Evolutionary conservation across 768 basidiomycete genomes (phyloP).

Genomic region (Amanita rubescens): DNA sequence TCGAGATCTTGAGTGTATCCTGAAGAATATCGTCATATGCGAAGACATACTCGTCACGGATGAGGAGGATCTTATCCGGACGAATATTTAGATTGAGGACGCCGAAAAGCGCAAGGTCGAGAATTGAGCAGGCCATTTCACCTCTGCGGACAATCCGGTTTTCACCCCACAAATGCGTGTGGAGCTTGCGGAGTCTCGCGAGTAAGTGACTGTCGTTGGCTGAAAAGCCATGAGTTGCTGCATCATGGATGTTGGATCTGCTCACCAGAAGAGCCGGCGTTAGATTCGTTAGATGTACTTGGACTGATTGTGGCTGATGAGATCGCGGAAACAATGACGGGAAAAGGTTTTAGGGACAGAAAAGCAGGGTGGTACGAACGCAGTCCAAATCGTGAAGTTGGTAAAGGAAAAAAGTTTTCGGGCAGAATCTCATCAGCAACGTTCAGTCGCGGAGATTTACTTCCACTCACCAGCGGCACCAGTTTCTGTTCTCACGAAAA

Average conservation of each 20-base stretch:
- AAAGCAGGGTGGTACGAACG: too few relatives aligned
- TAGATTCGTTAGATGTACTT: neutral
- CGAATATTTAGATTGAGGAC: slow-evolving; percentile 5
- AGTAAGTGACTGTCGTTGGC: too few relatives aligned
- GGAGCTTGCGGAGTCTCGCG: neutral
- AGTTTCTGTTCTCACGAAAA: too few relatives aligned
- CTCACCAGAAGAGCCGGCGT: neutral
- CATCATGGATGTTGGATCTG: too few relatives aligned
- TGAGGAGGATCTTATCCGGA: slow-evolving; percentile 4
- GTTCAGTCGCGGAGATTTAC: too few relatives aligned
- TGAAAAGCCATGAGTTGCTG: too few relatives aligned
- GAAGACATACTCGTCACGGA: slow-evolving; percentile 9
- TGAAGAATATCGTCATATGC: slow-evolving; percentile 4
- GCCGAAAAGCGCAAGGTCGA: slow-evolving; percentile 4
- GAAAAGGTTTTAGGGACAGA: too few relatives aligned
- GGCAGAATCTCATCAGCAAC: too few relatives aligned
- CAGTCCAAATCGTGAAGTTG: too few relatives aligned
- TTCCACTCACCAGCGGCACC: too few relatives aligned
- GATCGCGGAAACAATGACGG: neutral
- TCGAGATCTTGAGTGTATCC: neutral
- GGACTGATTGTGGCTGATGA: slow-evolving; percentile 1
- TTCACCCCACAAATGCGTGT: slow-evolving; percentile 9
- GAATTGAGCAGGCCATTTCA: neutral
- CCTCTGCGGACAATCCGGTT: slow-evolving; percentile 3
- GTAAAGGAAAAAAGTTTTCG: too few relatives aligned